Conservation (phyloP, 228 moss, liverwort and hornwort genomes). For the Sphagnum fallax region DNA sequence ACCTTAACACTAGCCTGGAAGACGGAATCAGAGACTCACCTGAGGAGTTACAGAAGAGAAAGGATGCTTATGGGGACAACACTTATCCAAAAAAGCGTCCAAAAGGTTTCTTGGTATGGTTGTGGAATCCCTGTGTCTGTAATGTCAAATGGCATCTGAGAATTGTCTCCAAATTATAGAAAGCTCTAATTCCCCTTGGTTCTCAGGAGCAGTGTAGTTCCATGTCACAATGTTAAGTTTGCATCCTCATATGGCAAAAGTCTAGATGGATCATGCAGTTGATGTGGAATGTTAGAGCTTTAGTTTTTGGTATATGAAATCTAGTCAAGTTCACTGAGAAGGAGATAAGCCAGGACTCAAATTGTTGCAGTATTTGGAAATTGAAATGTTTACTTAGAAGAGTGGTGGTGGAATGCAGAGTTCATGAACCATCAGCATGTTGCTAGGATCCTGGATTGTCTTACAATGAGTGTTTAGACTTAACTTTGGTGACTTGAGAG, state of each 20-base stretch:
- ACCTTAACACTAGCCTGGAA: slow-evolving; percentile 20
- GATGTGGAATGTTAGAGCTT: no score
- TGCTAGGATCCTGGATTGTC: no score
- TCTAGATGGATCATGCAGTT: no score
- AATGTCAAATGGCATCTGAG: background rate
- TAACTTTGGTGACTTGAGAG: background rate
- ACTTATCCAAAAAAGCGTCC: slow-evolving; percentile 30
- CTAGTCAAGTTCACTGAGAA: background rate
- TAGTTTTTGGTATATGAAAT: background rate
- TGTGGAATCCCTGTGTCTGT: no score
- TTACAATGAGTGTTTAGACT: background rate
- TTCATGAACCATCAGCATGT: no score
- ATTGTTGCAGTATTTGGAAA: background rate
- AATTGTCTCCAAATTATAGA: background rate
- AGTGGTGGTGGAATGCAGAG: no score
- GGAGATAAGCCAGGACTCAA: background rate
- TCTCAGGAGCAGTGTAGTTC: no score
- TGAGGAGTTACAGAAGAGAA: slow-evolving; percentile 19
- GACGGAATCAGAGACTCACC: slow-evolving; percentile 22
- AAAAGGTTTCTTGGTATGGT: slow-evolving; percentile 31
- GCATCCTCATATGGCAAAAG: no score
- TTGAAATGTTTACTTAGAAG: background rate
- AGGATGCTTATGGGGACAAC: slow-evolving; percentile 29
- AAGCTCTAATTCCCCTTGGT: background rate
- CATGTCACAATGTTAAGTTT: no score